Evolutionary conservation across 2,329 filamentous ascomycete genomes (phyloP), one percentile per base, ranked within the genome.

Genomic region (Cercospora canescens): DNA sequence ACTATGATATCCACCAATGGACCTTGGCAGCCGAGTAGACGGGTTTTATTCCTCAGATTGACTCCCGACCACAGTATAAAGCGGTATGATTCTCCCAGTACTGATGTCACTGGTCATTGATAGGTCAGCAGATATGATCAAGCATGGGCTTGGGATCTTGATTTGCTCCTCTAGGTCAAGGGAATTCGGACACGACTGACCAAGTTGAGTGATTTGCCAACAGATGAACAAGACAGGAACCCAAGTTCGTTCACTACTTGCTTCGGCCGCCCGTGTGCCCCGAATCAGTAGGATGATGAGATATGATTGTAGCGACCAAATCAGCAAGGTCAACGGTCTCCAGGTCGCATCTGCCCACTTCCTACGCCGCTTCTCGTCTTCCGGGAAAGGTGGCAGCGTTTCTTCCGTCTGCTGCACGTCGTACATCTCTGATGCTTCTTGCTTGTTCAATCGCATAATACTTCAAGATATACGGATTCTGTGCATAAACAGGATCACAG

Each of bases 1-100:
- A 83, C 76, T 48, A 82, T 76, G 6, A 82, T 76, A 64, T 82
- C 81, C 6, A 83, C 79, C 1, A 74, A 76, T 1, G 81, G 81
- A 6, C 73, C 76, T 24, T 77, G 74, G 9, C 77, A 61, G n/a
- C 63, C 63, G 3, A 30, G 2, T 1, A 67, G 32, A 2, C 58
- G 58, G 3, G 24, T 28, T 11, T 45, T 59, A 0, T n/a, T n/a
- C 16, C 56, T 32, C 5, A 59, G 24, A 1, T 6, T 18, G 12
- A 18, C 56, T 45, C 56, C 56, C 1, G 21, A 28, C 56, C 56
- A 59, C 16, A 59, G 8, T 1, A 32, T 6, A 24, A 45, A 59
- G 1, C 56, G 30, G 8, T 35, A 59, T 6, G 18, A 32, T 14
- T 59, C 56, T 45, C 34, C 56, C 12, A 45, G 34, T 18, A 45